Base-by-base conservation (phyloP, 306 rosid species). In the Prunus armeniaca region DNA sequence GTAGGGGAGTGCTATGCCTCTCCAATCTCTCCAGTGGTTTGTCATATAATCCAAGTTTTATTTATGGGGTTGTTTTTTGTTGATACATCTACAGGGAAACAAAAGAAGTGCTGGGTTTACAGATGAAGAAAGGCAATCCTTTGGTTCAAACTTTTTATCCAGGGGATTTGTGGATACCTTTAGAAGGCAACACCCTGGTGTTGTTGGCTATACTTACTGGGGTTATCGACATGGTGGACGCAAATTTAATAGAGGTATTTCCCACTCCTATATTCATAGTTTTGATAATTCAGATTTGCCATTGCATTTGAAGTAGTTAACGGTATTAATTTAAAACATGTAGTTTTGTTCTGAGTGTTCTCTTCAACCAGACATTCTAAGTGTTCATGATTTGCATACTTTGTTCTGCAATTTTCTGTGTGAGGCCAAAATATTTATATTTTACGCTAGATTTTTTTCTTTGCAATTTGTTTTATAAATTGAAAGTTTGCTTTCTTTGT, bases 41-140 rank as follows among this genome's bases (percentile, higher is more conserved):
- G 9, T 49, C 72, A 69, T 43, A 18, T 25, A 14, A 19, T 28
- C 9, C 24, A 12, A 13, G 7, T 65, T 65, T n/a, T 32, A 70
- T 55, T n/a, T 30, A 30, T 69, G 7, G 7, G 14, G 47, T 13
- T 55, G 63, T 11, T 9, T 61, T 38, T 25, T 76, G 60, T 65
- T 66, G 58, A 67, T 80, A 1, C 60, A 73, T 73, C 22, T 24
- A 65, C 69, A 94, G 97, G 98, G 98, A 73, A 94, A 94, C 79
- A 89, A 62, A 89, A 87, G 92, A 84, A 94, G 95, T 77, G 98
- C 98, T 47, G 96, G 98, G 52, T 94, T 94, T 81, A 91, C 98
- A 11, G 88, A 89, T 55, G 98, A 91, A 85, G 98, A 91, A 80
- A 88, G 96, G 87, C 80, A 89, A 60, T 94, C 97, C n/a, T 94